phyloP scores from a whole-genome alignment of 202 grass and related monocot genomes.

The Digitaria exilis region DNA sequence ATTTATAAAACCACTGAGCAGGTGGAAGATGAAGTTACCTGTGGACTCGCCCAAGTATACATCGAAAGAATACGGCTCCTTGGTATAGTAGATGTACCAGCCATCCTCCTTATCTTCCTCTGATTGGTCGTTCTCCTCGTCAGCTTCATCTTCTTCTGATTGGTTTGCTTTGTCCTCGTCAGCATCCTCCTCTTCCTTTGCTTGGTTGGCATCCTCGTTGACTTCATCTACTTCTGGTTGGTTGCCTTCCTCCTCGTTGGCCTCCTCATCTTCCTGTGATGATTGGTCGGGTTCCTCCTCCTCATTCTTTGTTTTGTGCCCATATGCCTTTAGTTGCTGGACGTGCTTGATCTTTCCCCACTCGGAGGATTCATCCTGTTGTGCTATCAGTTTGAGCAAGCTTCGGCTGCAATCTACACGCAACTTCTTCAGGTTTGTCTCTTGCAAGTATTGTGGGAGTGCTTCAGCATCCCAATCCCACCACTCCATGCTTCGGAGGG shows the following conservation, averaged over 20 bases:
- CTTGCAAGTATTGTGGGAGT: not conserved
- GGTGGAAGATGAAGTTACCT: not conserved
- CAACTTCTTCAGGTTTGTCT: constrained; percentile 1
- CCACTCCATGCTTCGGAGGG: not conserved
- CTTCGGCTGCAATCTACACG: not conserved
- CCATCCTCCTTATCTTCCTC: no score
- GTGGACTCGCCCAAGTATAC: no score
- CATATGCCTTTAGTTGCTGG: not conserved
- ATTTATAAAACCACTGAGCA: not conserved
- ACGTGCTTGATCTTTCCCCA: constrained; percentile 11
- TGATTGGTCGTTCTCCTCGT: no score
- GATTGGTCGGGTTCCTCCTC: not conserved
- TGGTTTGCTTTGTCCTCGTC: no score
- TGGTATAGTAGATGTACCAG: not conserved
- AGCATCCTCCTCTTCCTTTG: no score
- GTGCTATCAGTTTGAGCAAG: constrained; percentile 30
- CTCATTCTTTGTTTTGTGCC: fast-evolving
- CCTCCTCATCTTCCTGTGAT: not conserved
- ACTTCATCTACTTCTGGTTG: no score
- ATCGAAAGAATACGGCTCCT: not conserved
- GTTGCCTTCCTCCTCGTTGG: no score
- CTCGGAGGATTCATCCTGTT: constrained; percentile 4
- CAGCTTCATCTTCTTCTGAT: no score
- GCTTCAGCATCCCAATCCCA: not conserved
- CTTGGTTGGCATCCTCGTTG: no score